Base-by-base conservation (phyloP, 495 filamentous ascomycete species). In the Neurospora sp. region DNA sequence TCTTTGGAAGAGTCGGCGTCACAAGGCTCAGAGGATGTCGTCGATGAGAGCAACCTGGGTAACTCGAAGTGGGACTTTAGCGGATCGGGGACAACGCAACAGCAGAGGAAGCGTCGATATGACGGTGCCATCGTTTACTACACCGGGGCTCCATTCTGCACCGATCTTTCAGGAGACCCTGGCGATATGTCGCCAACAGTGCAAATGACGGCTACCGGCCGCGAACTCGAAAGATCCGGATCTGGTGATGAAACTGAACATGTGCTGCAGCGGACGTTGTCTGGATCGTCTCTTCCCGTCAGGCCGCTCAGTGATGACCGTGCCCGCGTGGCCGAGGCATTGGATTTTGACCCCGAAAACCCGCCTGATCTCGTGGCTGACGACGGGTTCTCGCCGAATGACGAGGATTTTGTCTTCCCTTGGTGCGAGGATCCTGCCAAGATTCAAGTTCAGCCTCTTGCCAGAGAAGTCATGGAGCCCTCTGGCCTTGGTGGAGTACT, bases 81-180 rank as follows among this genome's bases (percentile, higher is more conserved):
- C 75, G 81, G 84, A 49, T 86, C 80, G 38, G 84, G 82, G 66
- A 80, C 81, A 41, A 79, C 81, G 35, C 82, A 66, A 37, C 54
- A 82, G 70, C 81, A 84, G 71, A 82, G 82, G 74, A 85, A 77
- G 71, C 83, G 81, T 42, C 83, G 81, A 14, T 85, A 85, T 20
- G 90, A 89, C 76, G 93, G 93, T 14, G 90, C 93, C 23, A 93
- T 94, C 76, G 91, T 93, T 69, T 95, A 91, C 78, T 95, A 94
- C 80, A 91, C 90, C 72, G 88, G 89, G 35, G 89, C 90, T 7
- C 86, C 85, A 2, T 95, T 95, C 79, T 94, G 88, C 80, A 93
- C 90, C 14, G 93, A 95, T 82, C 85, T 94, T 5, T 92, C 88
- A 69, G 87, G 89, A n/a, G 90, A 93, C 77, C 81, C 83, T 62